Percentiles rank a stretch among this genome's conserved stretches.
Evolutionary conservation across 805 yeast species (phyloP).

Genomic region (Lachancea thermotolerans): DNA sequence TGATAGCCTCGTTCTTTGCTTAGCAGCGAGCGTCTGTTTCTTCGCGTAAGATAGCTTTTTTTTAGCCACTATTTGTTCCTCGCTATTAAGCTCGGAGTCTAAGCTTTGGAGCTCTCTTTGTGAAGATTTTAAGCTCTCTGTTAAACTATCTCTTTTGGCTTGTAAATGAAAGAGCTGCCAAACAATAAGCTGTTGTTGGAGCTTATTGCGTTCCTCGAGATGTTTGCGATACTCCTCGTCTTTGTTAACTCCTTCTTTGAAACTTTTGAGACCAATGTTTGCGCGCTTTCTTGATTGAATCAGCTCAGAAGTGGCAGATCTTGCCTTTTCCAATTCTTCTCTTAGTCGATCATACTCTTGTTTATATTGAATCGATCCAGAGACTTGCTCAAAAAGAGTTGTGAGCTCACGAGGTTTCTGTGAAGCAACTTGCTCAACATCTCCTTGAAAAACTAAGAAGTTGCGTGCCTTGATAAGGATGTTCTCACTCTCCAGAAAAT

Average conservation of each 20-base stretch:
- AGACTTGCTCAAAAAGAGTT: constrained; percentile 66
- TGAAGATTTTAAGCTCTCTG: constrained; percentile 22
- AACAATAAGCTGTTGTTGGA: constrained; percentile 46
- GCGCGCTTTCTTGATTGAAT: constrained; percentile 63
- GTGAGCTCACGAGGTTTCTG: constrained; percentile 76
- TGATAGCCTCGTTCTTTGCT: constrained; percentile 34
- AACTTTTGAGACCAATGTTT: constrained; percentile 69
- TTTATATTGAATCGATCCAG: constrained; percentile 68
- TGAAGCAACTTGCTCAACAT: constrained; percentile 87
- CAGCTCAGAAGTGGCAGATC: constrained; percentile 54
- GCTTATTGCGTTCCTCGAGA: constrained; percentile 40
- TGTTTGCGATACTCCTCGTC: constrained; percentile 59
- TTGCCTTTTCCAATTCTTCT: constrained; percentile 60
- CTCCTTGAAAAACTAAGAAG: constrained; percentile 94
- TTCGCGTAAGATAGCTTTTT: constrained; percentile 42
- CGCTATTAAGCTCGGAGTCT: constrained; percentile 30
- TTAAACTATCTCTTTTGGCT: constrained; percentile 24
- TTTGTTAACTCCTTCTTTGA: constrained; percentile 67
- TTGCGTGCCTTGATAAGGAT: constrained; percentile 84
- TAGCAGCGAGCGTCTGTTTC: constrained; percentile 37
- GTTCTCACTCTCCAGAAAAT: constrained; percentile 64
- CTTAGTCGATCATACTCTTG: constrained; percentile 59
- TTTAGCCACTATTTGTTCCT: constrained; percentile 34
- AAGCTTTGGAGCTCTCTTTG: constrained; percentile 28
- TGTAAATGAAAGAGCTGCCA: constrained; percentile 63